Conservation (phyloP, 2,329 filamentous ascomycete species). For the Pleomassaria siparia region DNA sequence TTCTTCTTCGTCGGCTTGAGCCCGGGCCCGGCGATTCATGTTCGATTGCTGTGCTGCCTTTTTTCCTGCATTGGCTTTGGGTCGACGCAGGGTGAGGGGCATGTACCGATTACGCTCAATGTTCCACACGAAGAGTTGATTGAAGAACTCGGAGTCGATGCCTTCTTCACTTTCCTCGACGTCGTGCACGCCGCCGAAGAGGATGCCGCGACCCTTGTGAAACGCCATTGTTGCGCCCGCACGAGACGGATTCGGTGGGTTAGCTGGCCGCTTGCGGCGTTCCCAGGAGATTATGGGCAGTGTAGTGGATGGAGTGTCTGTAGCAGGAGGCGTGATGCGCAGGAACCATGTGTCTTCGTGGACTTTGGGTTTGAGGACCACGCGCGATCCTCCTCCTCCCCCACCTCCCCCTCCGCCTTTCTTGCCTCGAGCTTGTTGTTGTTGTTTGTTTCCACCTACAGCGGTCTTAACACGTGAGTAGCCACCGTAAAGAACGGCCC, state of each 20-base stretch:
- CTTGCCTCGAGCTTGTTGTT: slow-evolving; percentile 47
- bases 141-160: slow-evolving; percentile 97
- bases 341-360: slow-evolving; percentile 96
- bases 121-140: slow-evolving; percentile 88
- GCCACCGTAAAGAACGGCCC: slow-evolving; percentile 87
- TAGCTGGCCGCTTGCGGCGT: slow-evolving; percentile 86
- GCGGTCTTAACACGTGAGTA: slow-evolving; percentile 85
- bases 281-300: slow-evolving; percentile 85
- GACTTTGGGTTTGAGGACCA: slow-evolving; percentile 80
- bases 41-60: slow-evolving; percentile 46
- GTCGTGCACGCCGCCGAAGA: slow-evolving; percentile 94
- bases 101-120: slow-evolving; percentile 95
- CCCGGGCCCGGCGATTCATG: slow-evolving; percentile 61
- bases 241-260: slow-evolving; percentile 78
- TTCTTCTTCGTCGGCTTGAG: slow-evolving; percentile 89
- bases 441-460: slow-evolving; percentile 58
- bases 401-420: slow-evolving; percentile 56
- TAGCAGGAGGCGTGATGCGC: slow-evolving; percentile 70
- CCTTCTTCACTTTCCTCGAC: slow-evolving; percentile 90
- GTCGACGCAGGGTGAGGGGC: slow-evolving; percentile 73
- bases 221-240: slow-evolving; percentile 92
- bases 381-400: slow-evolving; percentile 63
- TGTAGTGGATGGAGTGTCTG: slow-evolving; percentile 66
- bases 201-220: slow-evolving; percentile 88
- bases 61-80: slow-evolving; percentile 67